Base-by-base conservation (phyloP, 2,329 filamentous ascomycete species). In the Zarea fungicola region DNA sequence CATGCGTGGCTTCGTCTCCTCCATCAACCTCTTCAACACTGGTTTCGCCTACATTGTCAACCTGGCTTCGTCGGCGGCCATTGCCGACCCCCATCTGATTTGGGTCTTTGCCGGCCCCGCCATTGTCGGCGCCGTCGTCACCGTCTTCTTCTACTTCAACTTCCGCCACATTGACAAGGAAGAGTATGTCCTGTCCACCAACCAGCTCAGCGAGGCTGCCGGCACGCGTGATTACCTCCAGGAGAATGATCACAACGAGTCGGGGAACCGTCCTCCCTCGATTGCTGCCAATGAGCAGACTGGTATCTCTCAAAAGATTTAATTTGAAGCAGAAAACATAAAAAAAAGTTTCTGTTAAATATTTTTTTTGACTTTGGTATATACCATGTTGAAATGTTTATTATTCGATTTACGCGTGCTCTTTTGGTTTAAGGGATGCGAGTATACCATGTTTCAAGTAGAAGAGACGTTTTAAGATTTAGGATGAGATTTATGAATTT, bases 1-100 rank as follows among this genome's bases (percentile, higher is more conserved):
- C 58, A 77, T 77, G 74, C 65, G 73, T 52, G 72, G 73, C 55
- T 60, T 76, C 14, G 73, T 77, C 2, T 73, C 73, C 2, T 71
- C 73, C 7, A 60, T 76, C 52, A 76, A 76, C 59, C 60, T 76
- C 5, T 72, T 76, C 62, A 73, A 61, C 57, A 68, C 66, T 2
- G 70, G 70, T 40, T 54, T 76, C 49, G 69, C 73, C 34, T 74
- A 76, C 54, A 61, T 65, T 31, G 66, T 77, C 53, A 69, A 71
- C 52, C 57, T 76, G 35, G 68, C 69, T 34, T 64, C 66, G 56
- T 70, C 74, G 18, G 67, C 68, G 4, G 66, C 73, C 34, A 66
- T 78, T 49, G 65, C 63, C 0, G 75, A 78, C 56, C 74, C 75
- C 6, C 67, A 72, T 53, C 60, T 78, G 31, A 71, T 70, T 6